Percentiles rank a stretch among this genome's conserved stretches.
Evolutionary conservation across 192 early-diverging fungal genomes (phyloP).

Genomic region (Coemansia sp.): DNA sequence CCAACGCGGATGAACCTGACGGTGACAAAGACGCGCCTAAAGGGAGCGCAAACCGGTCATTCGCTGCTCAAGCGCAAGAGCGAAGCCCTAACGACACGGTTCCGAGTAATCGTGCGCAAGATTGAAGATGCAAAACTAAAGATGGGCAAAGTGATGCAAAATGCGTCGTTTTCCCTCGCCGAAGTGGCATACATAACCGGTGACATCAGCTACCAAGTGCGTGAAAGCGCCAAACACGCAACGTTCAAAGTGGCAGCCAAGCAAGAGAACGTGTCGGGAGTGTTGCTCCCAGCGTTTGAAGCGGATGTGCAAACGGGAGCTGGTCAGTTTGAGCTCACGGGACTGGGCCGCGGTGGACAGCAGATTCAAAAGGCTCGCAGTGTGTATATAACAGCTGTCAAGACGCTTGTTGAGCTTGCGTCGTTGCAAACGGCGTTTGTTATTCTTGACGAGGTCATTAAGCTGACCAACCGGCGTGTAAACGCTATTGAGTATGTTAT

Average conservation of each 20-base stretch:
- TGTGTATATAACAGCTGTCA: constrained; percentile 90
- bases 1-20: constrained; percentile 98
- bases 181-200: constrained; percentile 97
- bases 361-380: constrained; percentile 93
- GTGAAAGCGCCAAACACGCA: constrained; percentile 89
- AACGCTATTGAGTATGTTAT: constrained; percentile 99
- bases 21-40: constrained; percentile 90
- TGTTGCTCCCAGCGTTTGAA: constrained; percentile 92
- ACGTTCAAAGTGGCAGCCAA: constrained; percentile 88
- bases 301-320: constrained; percentile 68
- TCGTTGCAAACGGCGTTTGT: constrained; percentile 99
- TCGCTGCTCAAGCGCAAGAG: constrained; percentile 96
- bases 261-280: constrained; percentile 97
- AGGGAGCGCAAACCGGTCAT: constrained; percentile 98
- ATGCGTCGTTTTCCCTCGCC: constrained; percentile 95
- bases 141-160: constrained; percentile 99
- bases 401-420: constrained; percentile 96
- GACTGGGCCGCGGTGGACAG: constrained; percentile 96
- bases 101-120: constrained; percentile 91
- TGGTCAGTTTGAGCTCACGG: constrained; percentile 97
- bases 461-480: constrained; percentile 96
- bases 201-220: constrained; percentile 96
- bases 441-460: constrained; percentile 99
- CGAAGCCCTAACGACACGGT: constrained; percentile 93
- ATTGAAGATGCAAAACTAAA: constrained; percentile 98